Evolutionary conservation across 2,329 filamentous ascomycete species (phyloP), one percentile per base, ranked within the genome.

Genomic region (Diaporthe vaccinii): DNA sequence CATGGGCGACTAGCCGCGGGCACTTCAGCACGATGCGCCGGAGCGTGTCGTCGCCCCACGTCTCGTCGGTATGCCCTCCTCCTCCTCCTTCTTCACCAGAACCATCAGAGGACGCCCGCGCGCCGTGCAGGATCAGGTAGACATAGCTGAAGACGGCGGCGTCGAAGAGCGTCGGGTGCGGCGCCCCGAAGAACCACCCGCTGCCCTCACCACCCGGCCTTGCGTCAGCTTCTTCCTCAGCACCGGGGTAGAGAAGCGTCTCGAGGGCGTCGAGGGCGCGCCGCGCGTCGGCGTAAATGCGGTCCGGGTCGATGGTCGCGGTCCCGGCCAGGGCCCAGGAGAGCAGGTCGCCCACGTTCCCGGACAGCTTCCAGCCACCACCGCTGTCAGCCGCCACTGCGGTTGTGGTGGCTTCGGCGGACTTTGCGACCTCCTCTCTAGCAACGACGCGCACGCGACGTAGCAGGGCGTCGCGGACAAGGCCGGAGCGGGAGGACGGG

Each of bases 91-190:
- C 94, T 94, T 96, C 1, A 84, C 86, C 78, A 95, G 77, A 10
- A 76, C 76, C 80, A 22, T 12, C 51, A 25, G 58, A 61, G 17
- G 44, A 36, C 34, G 57, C 58, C 49, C 68, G 59, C 61, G 61
- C 53, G 2, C 80, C 80, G 46, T 91, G 91, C 70, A 98, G 84
- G 71, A 98, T 86, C 69, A 98, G 86, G 83, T 97, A 91, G 0
- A 94, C 96, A 83, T 98, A 99, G 4, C 95, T 92, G 84, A 98
- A 98, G 2, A 98, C 91, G 72, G 91, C 92, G 9, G 96, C 96
- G 84, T 99, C 97, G 79, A 98, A 96, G 34, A 96, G 81, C 0
- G 92, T 91, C 0, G 96, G 95, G 82, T 41, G 83, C 69, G 74
- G 82, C 81, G 76, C 80, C 31, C 81, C 86, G 74, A 90, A 90